phyloP scores from a whole-genome alignment of 805 yeast genomes.

The Pichia sporocuriosa region DNA sequence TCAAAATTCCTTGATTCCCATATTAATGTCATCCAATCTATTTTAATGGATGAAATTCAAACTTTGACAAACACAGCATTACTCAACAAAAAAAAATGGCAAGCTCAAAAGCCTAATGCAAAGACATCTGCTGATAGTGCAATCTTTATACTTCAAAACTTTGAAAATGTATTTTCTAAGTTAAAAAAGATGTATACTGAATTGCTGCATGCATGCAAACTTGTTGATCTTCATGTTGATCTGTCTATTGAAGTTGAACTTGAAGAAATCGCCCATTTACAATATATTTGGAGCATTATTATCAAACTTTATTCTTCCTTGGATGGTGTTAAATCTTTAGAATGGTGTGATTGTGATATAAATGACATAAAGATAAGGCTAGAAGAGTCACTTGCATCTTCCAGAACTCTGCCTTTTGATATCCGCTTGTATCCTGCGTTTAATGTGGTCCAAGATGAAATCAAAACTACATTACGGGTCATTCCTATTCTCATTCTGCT shows the following conservation, averaged over 20 bases:
- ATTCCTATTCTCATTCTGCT: conserved; percentile 38
- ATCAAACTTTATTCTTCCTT: conserved; percentile 44
- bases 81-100: conserved; percentile 6
- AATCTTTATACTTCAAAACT: conserved; percentile 29
- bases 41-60: conserved; percentile 6
- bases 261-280: conserved; percentile 50
- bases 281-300: conserved; percentile 58
- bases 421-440: conserved; percentile 66
- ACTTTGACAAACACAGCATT: background rate
- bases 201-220: conserved; percentile 29
- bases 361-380: conserved; percentile 39
- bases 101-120: conserved; percentile 35
- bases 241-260: conserved; percentile 25
- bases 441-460: conserved; percentile 42
- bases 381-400: conserved; percentile 40
- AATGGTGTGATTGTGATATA: conserved; percentile 47
- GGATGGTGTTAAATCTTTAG: conserved; percentile 32
- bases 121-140: conserved; percentile 38
- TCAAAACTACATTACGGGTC: conserved; percentile 37
- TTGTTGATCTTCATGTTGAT: conserved; percentile 24
- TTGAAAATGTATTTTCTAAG: conserved; percentile 16
- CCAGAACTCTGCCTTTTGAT: conserved; percentile 49
- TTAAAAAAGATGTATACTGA: conserved; percentile 15
- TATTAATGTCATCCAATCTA: conserved; percentile 3
- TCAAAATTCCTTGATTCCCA: conserved; percentile 4